Evolutionary conservation across 495 filamentous ascomycete genomes (phyloP).

Genomic region (Cladorrhinum samala): DNA sequence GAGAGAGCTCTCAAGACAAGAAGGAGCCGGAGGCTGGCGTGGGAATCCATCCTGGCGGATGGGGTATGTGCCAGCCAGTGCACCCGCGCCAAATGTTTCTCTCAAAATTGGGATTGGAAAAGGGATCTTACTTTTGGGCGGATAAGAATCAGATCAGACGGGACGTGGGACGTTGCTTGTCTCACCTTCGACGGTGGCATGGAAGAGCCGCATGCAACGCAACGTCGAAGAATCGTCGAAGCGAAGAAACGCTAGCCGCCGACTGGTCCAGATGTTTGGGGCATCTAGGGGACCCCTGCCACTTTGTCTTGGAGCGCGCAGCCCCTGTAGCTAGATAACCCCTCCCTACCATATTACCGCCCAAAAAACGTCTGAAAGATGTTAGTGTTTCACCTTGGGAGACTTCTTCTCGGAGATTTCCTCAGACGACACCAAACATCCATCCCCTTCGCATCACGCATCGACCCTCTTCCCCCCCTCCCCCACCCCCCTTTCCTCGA

Average conservation of each 20-base stretch:
- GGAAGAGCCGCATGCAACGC: conserved; percentile 27
- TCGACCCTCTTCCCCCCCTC: background rate
- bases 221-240: background rate
- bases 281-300: too few species aligned
- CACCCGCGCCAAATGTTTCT: too few species aligned
- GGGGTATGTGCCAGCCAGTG: too few species aligned
- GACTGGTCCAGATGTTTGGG: background rate
- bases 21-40: too few species aligned
- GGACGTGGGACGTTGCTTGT: conserved; percentile 28
- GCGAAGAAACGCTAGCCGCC: background rate
- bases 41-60: too few species aligned
- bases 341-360: conserved; percentile 1
- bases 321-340: background rate
- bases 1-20: too few species aligned
- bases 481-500: background rate
- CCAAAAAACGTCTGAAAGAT: background rate
- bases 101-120: background rate
- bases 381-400: conserved; percentile 4
- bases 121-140: conserved; percentile 7
- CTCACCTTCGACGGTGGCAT: conserved; percentile 13
- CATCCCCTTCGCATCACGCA: conserved; percentile 2
- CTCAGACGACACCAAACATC: conserved; percentile 15
- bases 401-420: conserved; percentile 18
- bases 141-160: conserved; percentile 27
- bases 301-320: too few species aligned